Percentiles rank a stretch among this genome's conserved stretches.
Evolutionary conservation across 345 rosid species (phyloP).

Genomic region (Citrus australasica): DNA sequence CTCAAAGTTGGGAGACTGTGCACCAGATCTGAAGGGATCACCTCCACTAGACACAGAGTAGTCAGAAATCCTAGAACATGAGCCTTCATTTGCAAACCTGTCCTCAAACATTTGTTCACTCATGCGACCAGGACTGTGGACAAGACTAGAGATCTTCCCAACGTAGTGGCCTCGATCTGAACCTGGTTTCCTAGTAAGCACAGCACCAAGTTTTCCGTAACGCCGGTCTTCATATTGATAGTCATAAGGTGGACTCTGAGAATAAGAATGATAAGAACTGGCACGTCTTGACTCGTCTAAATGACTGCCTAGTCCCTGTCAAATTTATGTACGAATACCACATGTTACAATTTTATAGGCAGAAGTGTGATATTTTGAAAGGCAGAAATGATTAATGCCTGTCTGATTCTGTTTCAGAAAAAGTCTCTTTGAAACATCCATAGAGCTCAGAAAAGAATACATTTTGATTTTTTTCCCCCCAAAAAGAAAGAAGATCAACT

Average conservation of each 20-base stretch:
- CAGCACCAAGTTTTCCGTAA: conserved; percentile 67
- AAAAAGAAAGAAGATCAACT: neutral
- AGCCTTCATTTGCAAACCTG: conserved; percentile 81
- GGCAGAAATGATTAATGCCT: neutral
- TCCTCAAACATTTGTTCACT: conserved; percentile 67
- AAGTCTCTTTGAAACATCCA: neutral
- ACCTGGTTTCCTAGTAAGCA: conserved; percentile 80
- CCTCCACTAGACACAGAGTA: conserved; percentile 81
- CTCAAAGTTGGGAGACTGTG: conserved; percentile 69
- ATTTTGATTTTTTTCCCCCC: neutral
- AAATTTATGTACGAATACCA: conserved; percentile 25
- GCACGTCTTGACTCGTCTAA: conserved; percentile 78
- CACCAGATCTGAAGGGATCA: conserved; percentile 59
- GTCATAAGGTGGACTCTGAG: conserved; percentile 98
- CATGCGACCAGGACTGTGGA: conserved; percentile 69
- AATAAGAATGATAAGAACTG: conserved; percentile 94
- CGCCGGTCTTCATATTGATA: conserved; percentile 90
- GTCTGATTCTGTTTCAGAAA: neutral
- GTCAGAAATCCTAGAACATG: conserved; percentile 79
- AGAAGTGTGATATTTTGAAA: conserved; percentile 9
- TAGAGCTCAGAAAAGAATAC: neutral
- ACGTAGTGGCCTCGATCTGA: conserved; percentile 68
- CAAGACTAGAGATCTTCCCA: conserved; percentile 68
- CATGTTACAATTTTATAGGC: conserved; percentile 17
- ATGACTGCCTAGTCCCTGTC: conserved; percentile 58